Evolutionary conservation across 345 rosid genomes (phyloP), one percentile per base, ranked within the genome.

Genomic region (Bruguiera sexangula): DNA sequence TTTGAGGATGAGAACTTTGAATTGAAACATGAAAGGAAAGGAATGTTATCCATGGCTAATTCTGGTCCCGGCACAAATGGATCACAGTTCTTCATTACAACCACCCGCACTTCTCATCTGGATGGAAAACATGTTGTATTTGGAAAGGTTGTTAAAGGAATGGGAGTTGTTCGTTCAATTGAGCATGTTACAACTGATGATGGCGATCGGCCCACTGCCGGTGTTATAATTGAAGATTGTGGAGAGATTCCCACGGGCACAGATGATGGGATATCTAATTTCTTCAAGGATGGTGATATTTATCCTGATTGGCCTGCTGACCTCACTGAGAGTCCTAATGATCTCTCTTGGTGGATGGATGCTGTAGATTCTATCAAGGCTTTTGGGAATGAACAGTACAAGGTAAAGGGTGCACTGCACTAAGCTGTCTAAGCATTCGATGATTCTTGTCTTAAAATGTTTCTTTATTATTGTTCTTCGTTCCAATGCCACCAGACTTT

Each of bases 121-220:
- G 99, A 95, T 72, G 98, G 98, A 22, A 95, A 89, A 66, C 99
- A 92, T 75, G 98, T 90, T 52, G 93, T 95, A 8, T 95, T 95
- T 75, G 99, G 98, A 67, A 88, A 72, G 81, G 96, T 95, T 48
- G 70, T 81, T 2, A 95, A 92, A 75, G 99, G 98, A 72, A 89
- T 90, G 92, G 99, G 97, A 37, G 94, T 95, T 65, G 92, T 92
- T 72, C 90, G 97, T 5, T 86, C 98, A 0, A 80, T 87, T 21
- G 97, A 92, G 80, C 96, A 90, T 66, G 93, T 88, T 20, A 58
- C 80, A 0, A 84, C 75, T 1, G 88, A 68, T 22, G 91, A 82
- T 6, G 85, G 76, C 11, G 84, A 88, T 68, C 65, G 74, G 68
- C 99, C 99, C 19, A 54, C 80, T 26, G 71, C 60, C 6, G 90